Percentiles rank a stretch among this genome's conserved stretches.
Evolutionary conservation across 78 protist species (phyloP).

Genomic region (Dictyostelium intermedium): DNA sequence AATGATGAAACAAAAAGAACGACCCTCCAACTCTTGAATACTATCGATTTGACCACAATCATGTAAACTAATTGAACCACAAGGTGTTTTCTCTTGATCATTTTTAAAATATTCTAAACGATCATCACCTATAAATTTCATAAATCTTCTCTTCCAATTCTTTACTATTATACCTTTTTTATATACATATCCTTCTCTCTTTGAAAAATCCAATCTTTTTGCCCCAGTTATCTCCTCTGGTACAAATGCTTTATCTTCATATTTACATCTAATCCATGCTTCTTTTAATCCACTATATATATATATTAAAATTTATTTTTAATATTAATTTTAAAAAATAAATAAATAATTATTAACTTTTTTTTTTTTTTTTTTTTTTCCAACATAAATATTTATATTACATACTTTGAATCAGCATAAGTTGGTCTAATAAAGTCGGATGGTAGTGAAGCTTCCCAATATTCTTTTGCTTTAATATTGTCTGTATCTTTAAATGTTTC

Average conservation of each 20-base stretch:
- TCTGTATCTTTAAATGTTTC: slow-evolving; percentile 21
- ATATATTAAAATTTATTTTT: not conserved
- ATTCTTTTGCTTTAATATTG: slow-evolving; percentile 19
- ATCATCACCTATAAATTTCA: slow-evolving; percentile 15
- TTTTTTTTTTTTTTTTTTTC: not conserved
- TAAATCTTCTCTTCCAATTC: slow-evolving; percentile 55
- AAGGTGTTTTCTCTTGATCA: not conserved
- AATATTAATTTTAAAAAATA: not conserved
- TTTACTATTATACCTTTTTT: slow-evolving; percentile 50
- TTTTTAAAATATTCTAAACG: slow-evolving; percentile 1
- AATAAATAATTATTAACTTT: no score
- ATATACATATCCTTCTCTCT: slow-evolving; percentile 40
- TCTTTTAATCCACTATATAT: slow-evolving; percentile 60
- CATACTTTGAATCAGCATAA: slow-evolving; percentile 63
- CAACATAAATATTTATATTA: not conserved
- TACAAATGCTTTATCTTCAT: slow-evolving; percentile 48
- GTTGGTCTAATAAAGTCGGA: slow-evolving; percentile 31
- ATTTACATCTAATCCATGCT: slow-evolving; percentile 70
- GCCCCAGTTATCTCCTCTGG: slow-evolving; percentile 1
- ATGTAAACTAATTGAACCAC: slow-evolving; percentile 17
- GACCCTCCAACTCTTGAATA: slow-evolving; percentile 37
- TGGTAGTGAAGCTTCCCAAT: slow-evolving; percentile 33
- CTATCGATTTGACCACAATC: slow-evolving; percentile 49
- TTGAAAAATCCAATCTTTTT: slow-evolving; percentile 53
- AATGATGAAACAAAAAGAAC: slow-evolving; percentile 46